Conservation (phyloP, 2,329 filamentous ascomycete genomes). For the Hysterium pulicare region DNA sequence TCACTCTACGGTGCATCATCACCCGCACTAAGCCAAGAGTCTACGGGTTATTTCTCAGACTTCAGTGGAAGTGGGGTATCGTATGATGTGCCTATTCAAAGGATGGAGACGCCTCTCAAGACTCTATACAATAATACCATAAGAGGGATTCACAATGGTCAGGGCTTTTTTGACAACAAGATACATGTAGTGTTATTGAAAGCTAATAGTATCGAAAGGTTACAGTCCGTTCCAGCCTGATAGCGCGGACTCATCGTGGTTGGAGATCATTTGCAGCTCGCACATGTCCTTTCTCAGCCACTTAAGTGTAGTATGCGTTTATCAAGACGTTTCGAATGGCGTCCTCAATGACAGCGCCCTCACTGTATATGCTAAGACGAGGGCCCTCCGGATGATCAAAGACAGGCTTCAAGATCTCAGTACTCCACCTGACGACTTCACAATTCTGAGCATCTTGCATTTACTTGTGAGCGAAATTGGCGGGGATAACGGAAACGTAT, state of each 20-base stretch:
- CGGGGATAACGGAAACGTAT: slow-evolving; percentile 23
- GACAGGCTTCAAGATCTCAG: slow-evolving; percentile 17
- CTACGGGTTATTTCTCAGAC: too few relatives aligned
- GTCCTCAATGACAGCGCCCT: slow-evolving; percentile 25
- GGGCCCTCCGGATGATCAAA: slow-evolving; percentile 23
- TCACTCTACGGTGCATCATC: too few relatives aligned
- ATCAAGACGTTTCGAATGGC: slow-evolving; percentile 27
- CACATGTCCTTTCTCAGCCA: slow-evolving; percentile 33
- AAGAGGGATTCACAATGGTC: too few relatives aligned
- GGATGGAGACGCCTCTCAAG: too few relatives aligned
- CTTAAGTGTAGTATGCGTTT: slow-evolving; percentile 30
- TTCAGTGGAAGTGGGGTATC: too few relatives aligned
- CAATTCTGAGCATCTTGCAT: slow-evolving; percentile 29
- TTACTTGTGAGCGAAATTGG: slow-evolving; percentile 32
- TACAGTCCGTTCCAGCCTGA: slow-evolving; percentile 7
- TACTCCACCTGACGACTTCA: slow-evolving; percentile 23
- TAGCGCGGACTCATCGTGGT: slow-evolving; percentile 20
- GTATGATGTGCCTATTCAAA: too few relatives aligned
- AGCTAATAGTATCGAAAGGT: background rate
- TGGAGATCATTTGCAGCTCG: slow-evolving; percentile 25
- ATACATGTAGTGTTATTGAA: too few relatives aligned
- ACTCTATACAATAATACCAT: too few relatives aligned
- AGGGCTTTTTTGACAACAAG: too few relatives aligned
- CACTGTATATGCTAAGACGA: slow-evolving; percentile 32
- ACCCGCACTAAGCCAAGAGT: too few relatives aligned